phyloP scores from a whole-genome alignment of 495 filamentous ascomycete genomes.

The Lichenothelia convexa region DNA sequence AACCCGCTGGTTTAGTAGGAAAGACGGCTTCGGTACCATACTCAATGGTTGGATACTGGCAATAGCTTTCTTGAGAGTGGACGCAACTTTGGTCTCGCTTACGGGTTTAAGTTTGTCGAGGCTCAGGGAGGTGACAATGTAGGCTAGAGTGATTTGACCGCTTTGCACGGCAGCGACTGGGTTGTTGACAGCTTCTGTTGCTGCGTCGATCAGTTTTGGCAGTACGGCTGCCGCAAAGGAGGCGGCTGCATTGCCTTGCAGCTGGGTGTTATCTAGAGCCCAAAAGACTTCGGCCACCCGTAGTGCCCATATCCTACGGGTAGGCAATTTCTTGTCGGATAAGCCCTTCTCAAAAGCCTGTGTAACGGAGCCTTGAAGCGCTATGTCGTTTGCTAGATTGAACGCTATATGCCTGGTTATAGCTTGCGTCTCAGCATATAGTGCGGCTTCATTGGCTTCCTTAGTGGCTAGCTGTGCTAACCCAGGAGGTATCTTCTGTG shows the following conservation, averaged over 20 bases:
- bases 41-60: conserved; percentile 43
- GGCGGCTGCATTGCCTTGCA: conserved; percentile 22
- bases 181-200: conserved; percentile 58
- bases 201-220: conserved; percentile 50
- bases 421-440: conserved; percentile 53
- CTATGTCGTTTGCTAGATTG: conserved; percentile 37
- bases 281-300: conserved; percentile 56
- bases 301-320: conserved; percentile 67
- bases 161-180: conserved; percentile 56
- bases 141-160: conserved; percentile 55
- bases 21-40: conserved; percentile 57
- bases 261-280: conserved; percentile 26
- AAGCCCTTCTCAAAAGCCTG: conserved; percentile 67
- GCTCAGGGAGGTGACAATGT: conserved; percentile 48
- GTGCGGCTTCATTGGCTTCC: conserved; percentile 70
- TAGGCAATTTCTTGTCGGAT: conserved; percentile 60
- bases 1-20: conserved; percentile 64
- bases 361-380: conserved; percentile 33
- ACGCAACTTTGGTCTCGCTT: conserved; percentile 23
- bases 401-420: conserved; percentile 41
- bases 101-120: conserved; percentile 27
- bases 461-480: conserved; percentile 48
- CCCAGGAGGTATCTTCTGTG: conserved; percentile 43
- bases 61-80: conserved; percentile 37
- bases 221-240: conserved; percentile 39